Evolutionary conservation across 2,329 filamentous ascomycete species (phyloP), one percentile per base, ranked within the genome.

Genomic region (Ophiostoma piceae): DNA sequence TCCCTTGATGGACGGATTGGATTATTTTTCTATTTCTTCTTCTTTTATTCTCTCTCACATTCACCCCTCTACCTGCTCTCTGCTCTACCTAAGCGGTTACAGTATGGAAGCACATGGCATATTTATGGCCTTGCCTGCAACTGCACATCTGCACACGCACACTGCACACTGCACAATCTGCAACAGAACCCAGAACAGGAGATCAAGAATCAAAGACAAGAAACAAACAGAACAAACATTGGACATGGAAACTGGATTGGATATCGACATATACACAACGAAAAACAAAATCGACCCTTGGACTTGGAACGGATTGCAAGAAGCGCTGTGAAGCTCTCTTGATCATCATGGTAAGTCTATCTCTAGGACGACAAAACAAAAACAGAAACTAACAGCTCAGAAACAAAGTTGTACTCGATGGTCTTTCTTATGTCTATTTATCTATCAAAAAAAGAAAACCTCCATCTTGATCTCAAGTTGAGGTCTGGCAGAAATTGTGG

Each of bases 11-110:
- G 51, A 62, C 12, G 57, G 57, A 62, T 62, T n/a, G 57, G 57
- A 62, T 57, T 11, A 16, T 7, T 26, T 14, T 32, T 29, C 14
- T 60, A 5, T 32, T 62, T 35, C 11, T 64, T 9, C 57, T 41
- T 67, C 6, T 37, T 76, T 74, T 77, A 72, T 75, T 29, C 29
- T 39, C 60, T 35, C 57, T 6, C 16, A 29, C 22, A 26, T 26
- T 14, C n/a, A 60, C 26, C 64, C 29, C 57, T 68, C 16, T 14
- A 47, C 16, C 41, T 66, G 12, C 51, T 64, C 26, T 64, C 8
- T 39, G 62, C 35, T 35, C 35, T 35, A n/a, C 19, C 62, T 35
- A 41, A 16, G 60, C n/a, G 60, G 29, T n/a, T 6, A 64, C 26
- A 35, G 32, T 35, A 39, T 65, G 62, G 62, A 65, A 65, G 62